phyloP scores from a whole-genome alignment of 257 asterid genomes.

The Ilex asprella region DNA sequence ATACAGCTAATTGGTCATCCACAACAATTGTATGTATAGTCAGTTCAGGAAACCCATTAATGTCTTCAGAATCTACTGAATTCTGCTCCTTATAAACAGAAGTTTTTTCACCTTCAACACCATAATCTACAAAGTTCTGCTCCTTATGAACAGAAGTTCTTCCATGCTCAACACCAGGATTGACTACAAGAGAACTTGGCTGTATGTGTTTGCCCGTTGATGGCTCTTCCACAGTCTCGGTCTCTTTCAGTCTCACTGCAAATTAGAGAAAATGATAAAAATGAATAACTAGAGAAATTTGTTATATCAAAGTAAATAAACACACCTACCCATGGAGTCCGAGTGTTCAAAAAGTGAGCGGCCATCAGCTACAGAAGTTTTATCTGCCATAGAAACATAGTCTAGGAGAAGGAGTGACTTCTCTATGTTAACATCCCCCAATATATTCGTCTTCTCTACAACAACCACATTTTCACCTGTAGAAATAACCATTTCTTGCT shows the following conservation, averaged over 20 bases:
- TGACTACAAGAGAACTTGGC: conserved; percentile 5
- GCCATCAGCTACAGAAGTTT: conserved; percentile 6
- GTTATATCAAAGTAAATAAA: neutral
- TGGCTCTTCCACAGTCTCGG: neutral
- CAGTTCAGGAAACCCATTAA: neutral
- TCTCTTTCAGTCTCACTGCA: conserved; percentile 24
- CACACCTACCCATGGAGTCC: conserved; percentile 22
- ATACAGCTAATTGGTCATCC: conserved; percentile 13
- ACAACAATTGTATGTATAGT: neutral
- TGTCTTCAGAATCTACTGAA: conserved; percentile 3
- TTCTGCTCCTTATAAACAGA: conserved; percentile 4
- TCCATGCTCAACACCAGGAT: conserved; percentile 8
- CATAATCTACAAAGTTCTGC: too few species aligned
- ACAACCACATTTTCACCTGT: conserved; percentile 12
- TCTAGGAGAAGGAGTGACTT: conserved; percentile 12
- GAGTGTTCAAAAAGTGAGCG: conserved; percentile 12
- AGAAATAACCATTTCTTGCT: conserved; percentile 8
- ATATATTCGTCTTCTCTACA: conserved; percentile 1
- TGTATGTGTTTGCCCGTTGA: conserved; percentile 4
- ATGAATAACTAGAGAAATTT: too few species aligned
- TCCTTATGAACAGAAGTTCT: conserved; percentile 6
- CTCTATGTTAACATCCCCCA: conserved; percentile 11
- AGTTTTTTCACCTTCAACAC: too few species aligned
- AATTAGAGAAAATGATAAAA: neutral
- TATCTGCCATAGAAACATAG: conserved; percentile 7